Evolutionary conservation across 208 protist species (phyloP).

Genomic region (Acanthamoeba culbertsoni): DNA sequence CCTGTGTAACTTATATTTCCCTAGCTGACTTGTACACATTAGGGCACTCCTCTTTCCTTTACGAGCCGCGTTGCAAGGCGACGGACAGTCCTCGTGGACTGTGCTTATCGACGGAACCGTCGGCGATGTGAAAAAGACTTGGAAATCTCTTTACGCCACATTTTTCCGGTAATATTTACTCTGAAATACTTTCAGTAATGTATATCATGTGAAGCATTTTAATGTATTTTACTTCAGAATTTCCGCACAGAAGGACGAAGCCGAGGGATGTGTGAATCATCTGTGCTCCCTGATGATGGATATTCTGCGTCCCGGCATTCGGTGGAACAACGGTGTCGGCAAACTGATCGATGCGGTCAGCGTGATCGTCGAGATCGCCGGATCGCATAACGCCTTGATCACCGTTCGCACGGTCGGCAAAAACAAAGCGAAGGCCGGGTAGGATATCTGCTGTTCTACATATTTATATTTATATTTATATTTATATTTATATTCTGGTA

Average conservation of each 20-base stretch:
- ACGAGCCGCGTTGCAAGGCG: not conserved
- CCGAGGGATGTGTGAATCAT: not conserved
- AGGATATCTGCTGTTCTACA: no score
- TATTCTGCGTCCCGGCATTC: not conserved
- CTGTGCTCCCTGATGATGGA: not conserved
- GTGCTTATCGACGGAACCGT: not conserved
- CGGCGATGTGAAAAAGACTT: not conserved
- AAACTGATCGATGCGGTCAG: not conserved
- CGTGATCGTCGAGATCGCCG: not conserved
- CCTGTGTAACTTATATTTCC: not conserved
- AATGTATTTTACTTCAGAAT: not conserved
- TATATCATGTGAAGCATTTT: not conserved
- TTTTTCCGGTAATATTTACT: not conserved
- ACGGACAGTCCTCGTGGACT: not conserved
- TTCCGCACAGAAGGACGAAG: not conserved
- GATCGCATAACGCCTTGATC: not conserved
- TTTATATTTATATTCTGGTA: not conserved
- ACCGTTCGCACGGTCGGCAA: not conserved
- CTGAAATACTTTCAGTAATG: not conserved
- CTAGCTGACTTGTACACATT: not conserved
- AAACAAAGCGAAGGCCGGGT: not conserved
- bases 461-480: not conserved
- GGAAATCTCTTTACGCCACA: not conserved
- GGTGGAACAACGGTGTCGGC: not conserved
- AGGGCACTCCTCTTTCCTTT: not conserved